Evolutionary conservation across 768 basidiomycete genomes (phyloP).

Genomic region (Agaricus subrufescens): DNA sequence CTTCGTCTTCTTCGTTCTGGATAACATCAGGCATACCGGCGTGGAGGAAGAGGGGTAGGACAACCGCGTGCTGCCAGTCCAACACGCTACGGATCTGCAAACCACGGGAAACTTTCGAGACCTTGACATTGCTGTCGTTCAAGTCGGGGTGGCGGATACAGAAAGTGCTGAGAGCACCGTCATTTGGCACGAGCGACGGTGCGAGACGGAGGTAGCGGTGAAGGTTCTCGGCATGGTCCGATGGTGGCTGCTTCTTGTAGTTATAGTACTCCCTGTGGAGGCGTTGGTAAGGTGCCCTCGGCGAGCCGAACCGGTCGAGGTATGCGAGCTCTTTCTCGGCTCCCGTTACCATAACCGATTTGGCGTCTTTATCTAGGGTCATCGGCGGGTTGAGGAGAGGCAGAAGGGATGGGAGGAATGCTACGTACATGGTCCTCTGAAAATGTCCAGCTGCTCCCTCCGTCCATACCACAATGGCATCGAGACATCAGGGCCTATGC

Average conservation of each 20-base stretch:
- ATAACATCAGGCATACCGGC: no score
- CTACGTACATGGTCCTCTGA: conserved; percentile 48
- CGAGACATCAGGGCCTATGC: conserved; percentile 39
- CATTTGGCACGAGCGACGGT: conserved; percentile 36
- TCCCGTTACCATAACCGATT: conserved; percentile 34
- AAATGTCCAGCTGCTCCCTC: conserved; percentile 42
- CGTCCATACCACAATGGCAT: conserved; percentile 43
- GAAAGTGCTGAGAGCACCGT: conserved; percentile 34
- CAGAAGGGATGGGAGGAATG: conserved; percentile 23
- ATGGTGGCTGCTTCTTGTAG: conserved; percentile 25
- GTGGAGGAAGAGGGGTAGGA: no score
- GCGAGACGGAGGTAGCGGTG: conserved; percentile 41
- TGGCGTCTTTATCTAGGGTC: conserved; percentile 36
- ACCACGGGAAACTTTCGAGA: conserved; percentile 18
- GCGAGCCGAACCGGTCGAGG: conserved; percentile 40
- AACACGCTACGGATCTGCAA: no score
- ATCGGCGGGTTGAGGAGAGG: conserved; percentile 24
- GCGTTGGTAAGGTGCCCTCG: conserved; percentile 41
- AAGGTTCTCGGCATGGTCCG: conserved; percentile 42
- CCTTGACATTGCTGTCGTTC: conserved; percentile 43
- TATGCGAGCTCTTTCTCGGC: conserved; percentile 45
- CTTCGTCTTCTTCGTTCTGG: no score
- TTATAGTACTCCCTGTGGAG: conserved; percentile 14
- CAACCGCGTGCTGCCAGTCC: no score
- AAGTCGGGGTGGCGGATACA: conserved; percentile 49